Conservation (phyloP, 163 green algal species). For the Chlamydomonas reinhardtii region DNA sequence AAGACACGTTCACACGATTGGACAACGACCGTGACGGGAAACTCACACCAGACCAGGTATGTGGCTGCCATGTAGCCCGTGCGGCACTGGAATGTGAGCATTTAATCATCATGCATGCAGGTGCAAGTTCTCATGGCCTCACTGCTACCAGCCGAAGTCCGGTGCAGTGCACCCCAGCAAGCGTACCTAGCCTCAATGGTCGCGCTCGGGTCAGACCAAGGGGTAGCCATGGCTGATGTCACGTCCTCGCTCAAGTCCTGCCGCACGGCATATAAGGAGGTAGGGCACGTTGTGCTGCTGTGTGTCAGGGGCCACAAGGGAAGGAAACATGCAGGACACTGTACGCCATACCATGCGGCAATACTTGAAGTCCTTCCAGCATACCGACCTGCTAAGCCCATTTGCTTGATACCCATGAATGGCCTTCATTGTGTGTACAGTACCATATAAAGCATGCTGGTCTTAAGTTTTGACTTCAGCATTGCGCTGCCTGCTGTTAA, state of each 20-base stretch:
- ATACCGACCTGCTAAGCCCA: no score
- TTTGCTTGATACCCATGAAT: no score
- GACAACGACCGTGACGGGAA: slow-evolving; percentile 28
- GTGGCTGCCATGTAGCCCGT: neutral
- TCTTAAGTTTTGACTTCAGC: no score
- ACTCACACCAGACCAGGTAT: neutral
- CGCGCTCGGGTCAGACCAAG: neutral
- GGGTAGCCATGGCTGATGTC: neutral
- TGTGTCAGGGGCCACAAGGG: no score
- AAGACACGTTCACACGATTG: neutral
- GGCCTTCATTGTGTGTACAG: no score
- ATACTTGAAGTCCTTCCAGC: no score
- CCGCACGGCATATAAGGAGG: slow-evolving; percentile 33
- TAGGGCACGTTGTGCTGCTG: no score
- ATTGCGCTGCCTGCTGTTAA: no score
- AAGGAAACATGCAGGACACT: no score
- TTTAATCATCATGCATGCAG: neutral
- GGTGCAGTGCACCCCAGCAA: neutral
- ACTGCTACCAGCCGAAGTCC: neutral
- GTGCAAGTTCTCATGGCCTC: neutral
- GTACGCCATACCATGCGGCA: no score
- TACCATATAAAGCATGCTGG: no score
- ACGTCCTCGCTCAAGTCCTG: slow-evolving; percentile 6
- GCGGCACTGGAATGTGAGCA: neutral
- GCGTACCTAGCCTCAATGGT: slow-evolving; percentile 16